These are phyloP conservation scores for Chenopodium berlandieri DNA, from an alignment of 148 eudicot genomes.

Conservation along the genomic window DNA sequence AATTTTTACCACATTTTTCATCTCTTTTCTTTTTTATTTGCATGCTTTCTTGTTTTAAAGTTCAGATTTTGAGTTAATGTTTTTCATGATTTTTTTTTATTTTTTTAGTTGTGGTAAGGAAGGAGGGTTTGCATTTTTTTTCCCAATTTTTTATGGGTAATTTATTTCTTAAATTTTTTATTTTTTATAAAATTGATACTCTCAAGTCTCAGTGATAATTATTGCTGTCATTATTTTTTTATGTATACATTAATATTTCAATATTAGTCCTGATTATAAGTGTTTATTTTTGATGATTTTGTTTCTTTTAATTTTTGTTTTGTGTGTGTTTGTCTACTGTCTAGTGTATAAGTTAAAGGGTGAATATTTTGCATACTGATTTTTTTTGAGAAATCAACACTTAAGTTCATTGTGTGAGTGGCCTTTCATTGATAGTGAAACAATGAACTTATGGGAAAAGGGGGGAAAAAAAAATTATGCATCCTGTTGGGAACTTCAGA, in stretches of 20 bases:
- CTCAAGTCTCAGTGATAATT: too few species aligned
- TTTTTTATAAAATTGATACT: neutral
- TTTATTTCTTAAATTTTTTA: neutral
- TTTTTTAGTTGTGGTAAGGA: neutral
- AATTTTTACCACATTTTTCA: slow-evolving; percentile 5
- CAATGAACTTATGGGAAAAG: neutral
- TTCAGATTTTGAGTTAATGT: neutral
- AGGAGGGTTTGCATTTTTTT: neutral
- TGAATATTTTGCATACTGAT: neutral
- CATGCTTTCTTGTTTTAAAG: neutral
- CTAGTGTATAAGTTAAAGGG: neutral
- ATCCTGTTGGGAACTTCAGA: neutral
- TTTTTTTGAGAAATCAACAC: neutral
- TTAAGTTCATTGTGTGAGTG: neutral
- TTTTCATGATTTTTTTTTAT: too few species aligned
- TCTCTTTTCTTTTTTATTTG: neutral
- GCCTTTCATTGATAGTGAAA: neutral
- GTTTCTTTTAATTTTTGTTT: too few species aligned
- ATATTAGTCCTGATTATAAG: too few species aligned
- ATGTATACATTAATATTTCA: neutral
- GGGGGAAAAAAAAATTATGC: neutral
- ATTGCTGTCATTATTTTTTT: too few species aligned
- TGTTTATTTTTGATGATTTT: too few species aligned
- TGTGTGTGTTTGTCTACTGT: too few species aligned
- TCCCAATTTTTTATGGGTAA: neutral